phyloP scores from a whole-genome alignment of 768 basidiomycete genomes.

The Russula sp. region DNA sequence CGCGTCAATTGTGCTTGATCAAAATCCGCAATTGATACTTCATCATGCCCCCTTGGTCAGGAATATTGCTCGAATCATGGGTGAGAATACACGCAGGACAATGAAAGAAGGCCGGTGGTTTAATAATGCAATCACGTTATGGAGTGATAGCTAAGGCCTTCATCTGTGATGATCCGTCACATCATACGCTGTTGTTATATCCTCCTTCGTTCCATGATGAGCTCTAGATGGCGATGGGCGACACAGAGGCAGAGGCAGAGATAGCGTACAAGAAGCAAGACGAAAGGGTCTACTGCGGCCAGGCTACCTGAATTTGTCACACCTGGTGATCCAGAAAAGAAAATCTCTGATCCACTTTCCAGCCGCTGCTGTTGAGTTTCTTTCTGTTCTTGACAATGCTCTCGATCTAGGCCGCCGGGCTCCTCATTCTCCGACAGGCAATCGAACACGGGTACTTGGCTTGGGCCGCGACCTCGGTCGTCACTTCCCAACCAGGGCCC shows the following conservation, averaged over 20 bases:
- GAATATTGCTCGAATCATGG: neutral
- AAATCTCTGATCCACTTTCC: constrained; percentile 6
- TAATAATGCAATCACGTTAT: neutral
- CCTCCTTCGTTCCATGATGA: neutral
- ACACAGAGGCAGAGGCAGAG: neutral
- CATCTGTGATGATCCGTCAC: neutral
- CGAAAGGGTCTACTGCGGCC: neutral
- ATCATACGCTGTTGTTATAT: neutral
- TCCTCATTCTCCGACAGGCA: neutral
- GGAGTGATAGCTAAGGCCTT: neutral
- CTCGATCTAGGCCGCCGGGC: neutral
- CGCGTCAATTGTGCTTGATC: neutral
- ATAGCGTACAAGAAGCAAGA: neutral
- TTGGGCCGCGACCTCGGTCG: neutral
- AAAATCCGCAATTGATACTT: neutral
- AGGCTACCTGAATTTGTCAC: neutral
- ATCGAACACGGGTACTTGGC: neutral
- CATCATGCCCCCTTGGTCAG: neutral
- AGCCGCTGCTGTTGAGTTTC: neutral
- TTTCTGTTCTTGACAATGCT: neutral
- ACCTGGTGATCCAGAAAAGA: neutral
- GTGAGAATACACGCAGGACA: neutral
- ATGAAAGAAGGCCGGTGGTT: neutral
- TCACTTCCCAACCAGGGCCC: neutral
- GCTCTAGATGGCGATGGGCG: neutral